phyloP scores from a whole-genome alignment of 2,329 filamentous ascomycete genomes.

The Ceratocystis smalleyi region DNA sequence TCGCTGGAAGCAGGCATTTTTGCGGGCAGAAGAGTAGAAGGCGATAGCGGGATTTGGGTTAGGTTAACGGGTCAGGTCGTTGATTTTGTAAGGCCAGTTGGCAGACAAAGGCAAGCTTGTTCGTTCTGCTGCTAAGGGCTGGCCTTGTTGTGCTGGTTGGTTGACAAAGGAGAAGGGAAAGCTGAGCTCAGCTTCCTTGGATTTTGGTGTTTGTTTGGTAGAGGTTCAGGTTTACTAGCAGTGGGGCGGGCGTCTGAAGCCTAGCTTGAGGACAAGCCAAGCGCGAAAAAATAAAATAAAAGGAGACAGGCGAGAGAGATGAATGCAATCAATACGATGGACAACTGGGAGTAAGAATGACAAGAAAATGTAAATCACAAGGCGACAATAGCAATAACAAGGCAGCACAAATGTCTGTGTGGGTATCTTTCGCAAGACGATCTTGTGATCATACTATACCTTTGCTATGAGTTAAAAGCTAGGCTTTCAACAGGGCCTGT shows the following conservation, averaged over 20 bases:
- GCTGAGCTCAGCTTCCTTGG: background rate
- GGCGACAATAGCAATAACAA: too few relatives aligned
- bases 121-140: background rate
- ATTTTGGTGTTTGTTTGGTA: background rate
- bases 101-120: background rate
- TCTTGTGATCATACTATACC: too few relatives aligned
- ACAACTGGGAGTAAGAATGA: background rate
- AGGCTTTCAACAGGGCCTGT: too few relatives aligned
- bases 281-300: too few relatives aligned
- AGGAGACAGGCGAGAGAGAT: too few relatives aligned
- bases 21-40: background rate
- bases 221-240: background rate
- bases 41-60: background rate
- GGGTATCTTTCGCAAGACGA: too few relatives aligned
- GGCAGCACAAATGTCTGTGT: too few relatives aligned
- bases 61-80: background rate
- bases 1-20: slow-evolving; percentile 31
- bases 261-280: background rate
- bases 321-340: background rate
- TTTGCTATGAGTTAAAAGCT: too few relatives aligned
- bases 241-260: background rate
- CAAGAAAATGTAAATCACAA: background rate
- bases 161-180: background rate
- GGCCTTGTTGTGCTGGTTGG: background rate
- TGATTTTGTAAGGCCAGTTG: background rate